These are phyloP conservation scores for Linnemannia exigua DNA, from an alignment of 192 early-diverging fungal genomes.

Conservation along the genomic window DNA sequence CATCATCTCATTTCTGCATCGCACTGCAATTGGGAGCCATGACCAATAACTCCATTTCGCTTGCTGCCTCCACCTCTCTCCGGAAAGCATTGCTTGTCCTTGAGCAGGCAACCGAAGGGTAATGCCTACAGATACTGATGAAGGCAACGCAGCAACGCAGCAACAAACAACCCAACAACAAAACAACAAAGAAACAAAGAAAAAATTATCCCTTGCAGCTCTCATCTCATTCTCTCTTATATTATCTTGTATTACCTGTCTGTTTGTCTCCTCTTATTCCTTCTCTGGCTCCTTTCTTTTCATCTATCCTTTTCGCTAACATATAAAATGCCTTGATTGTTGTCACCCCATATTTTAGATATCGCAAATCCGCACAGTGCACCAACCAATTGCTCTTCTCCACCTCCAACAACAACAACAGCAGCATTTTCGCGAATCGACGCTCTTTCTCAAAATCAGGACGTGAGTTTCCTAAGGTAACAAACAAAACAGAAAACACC, in stretches of 20 bases:
- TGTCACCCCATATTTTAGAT: background rate
- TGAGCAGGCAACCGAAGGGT: constrained; percentile 63
- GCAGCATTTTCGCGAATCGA: constrained; percentile 6
- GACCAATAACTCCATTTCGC: constrained; percentile 22
- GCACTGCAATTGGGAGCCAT: constrained; percentile 74
- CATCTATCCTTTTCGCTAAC: background rate
- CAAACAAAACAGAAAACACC: background rate
- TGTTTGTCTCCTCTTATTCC: background rate
- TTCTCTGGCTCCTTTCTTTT: background rate
- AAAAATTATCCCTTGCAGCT: background rate
- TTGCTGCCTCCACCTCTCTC: constrained; percentile 65
- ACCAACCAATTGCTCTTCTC: constrained; percentile 16
- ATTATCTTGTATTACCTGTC: background rate
- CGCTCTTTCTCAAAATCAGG: constrained; percentile 21
- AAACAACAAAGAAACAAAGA: too few relatives aligned
- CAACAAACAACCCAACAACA: too few relatives aligned
- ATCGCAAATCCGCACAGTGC: constrained; percentile 26
- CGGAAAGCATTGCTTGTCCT: constrained; percentile 74
- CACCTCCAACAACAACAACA: constrained; percentile 3
- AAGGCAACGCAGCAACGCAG: background rate
- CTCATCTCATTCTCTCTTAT: background rate
- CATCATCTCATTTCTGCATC: constrained; percentile 37
- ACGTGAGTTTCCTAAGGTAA: constrained; percentile 64
- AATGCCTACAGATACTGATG: constrained; percentile 9
- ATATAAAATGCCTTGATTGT: background rate